These are phyloP conservation scores for Berberis thunbergii DNA, from an alignment of 164 flowering plant species.

Conservation along the genomic window DNA sequence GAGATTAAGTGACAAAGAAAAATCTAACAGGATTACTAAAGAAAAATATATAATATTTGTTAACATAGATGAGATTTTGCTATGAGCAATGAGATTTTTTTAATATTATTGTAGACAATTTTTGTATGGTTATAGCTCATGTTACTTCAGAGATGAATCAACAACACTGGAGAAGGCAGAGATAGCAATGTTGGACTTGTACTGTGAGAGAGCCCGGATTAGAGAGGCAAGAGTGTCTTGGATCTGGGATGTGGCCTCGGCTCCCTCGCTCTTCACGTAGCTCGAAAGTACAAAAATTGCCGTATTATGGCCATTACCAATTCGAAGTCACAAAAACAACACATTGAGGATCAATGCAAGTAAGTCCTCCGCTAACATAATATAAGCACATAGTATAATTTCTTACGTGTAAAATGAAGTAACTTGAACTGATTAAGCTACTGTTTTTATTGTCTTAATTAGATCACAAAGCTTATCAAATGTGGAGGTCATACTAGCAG, in stretches of 20 bases:
- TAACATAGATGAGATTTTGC: too few relatives aligned
- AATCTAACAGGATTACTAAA: too few relatives aligned
- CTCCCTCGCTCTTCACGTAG: constrained; percentile 4
- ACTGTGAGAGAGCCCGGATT: constrained; percentile 9
- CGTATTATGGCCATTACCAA: constrained; percentile 6
- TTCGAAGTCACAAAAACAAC: constrained; percentile 8
- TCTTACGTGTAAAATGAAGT: too few relatives aligned
- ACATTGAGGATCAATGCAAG: constrained; percentile 11
- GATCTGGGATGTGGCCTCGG: constrained; percentile 14
- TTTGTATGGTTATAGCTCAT: constrained; percentile 2
- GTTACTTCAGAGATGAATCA: constrained; percentile 8
- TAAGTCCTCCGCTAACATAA: too few relatives aligned
- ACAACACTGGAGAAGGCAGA: constrained; percentile 11
- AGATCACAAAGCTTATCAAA: constrained; percentile 9
- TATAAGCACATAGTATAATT: too few relatives aligned
- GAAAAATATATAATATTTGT: too few relatives aligned
- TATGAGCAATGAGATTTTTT: too few relatives aligned
- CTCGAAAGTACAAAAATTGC: constrained; percentile 5
- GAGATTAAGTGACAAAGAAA: too few relatives aligned
- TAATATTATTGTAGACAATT: too few relatives aligned
- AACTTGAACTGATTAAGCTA: too few relatives aligned
- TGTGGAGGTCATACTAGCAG: constrained; percentile 11
- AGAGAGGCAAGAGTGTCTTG: constrained; percentile 9
- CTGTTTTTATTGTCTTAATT: neutral
- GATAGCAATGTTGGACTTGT: constrained; percentile 12